phyloP scores from a whole-genome alignment of 345 rosid genomes.

The Citrus sp. region DNA sequence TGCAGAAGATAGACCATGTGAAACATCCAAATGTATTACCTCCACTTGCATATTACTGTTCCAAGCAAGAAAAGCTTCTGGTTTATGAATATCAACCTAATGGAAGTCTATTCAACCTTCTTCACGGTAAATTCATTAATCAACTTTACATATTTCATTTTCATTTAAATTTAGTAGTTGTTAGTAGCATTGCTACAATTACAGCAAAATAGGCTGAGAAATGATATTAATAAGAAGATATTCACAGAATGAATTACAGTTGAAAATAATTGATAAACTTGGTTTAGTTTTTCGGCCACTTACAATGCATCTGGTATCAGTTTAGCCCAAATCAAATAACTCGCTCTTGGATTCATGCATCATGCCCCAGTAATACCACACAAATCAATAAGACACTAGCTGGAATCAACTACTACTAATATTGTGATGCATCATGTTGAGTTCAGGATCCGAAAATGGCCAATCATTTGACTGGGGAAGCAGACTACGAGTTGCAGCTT shows the following conservation, averaged over 20 bases:
- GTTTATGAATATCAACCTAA: conserved; percentile 46
- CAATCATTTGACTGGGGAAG: conserved; percentile 45
- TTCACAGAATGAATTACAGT: background rate
- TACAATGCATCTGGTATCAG: background rate
- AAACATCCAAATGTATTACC: conserved; percentile 47
- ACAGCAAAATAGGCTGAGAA: background rate
- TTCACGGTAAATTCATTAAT: conserved; percentile 40
- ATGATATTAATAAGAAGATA: background rate
- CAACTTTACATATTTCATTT: background rate
- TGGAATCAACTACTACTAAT: background rate
- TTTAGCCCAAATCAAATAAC: background rate
- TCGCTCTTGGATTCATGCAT: background rate
- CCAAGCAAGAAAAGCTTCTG: conserved; percentile 58
- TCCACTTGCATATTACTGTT: conserved; percentile 55
- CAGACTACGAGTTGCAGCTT: conserved; percentile 44
- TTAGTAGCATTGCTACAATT: background rate
- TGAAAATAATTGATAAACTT: background rate
- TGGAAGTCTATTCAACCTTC: conserved; percentile 59
- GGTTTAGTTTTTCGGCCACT: background rate
- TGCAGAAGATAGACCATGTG: conserved; percentile 39
- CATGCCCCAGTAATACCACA: background rate
- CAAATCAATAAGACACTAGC: background rate
- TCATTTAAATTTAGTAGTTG: background rate
- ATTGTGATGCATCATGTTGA: background rate
- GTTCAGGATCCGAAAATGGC: conserved; percentile 39